Conservation (phyloP, 2,329 filamentous ascomycete genomes). For the Sporothrix phasma region DNA sequence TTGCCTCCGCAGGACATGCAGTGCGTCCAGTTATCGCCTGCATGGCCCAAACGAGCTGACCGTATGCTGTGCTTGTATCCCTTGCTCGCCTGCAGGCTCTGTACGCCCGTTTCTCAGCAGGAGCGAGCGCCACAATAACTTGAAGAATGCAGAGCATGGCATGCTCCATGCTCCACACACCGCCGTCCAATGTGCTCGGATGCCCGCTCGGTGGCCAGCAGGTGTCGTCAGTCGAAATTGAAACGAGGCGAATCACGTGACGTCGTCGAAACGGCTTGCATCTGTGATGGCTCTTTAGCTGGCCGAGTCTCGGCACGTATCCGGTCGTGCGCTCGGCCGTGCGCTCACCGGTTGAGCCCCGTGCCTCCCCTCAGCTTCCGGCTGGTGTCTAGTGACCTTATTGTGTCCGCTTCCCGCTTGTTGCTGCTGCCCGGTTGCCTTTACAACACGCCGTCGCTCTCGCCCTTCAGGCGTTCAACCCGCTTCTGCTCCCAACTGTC, state of each 20-base stretch:
- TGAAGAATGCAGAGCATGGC: background rate
- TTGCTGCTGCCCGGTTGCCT: conserved; percentile 23
- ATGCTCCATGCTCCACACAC: background rate
- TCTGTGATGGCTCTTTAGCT: background rate
- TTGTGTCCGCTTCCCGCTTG: background rate
- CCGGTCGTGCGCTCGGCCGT: background rate
- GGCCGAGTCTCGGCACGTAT: background rate
- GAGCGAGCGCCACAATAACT: background rate
- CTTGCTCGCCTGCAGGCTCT: background rate
- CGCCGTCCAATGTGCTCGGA: background rate
- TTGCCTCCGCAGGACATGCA: background rate
- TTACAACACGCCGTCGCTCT: conserved; percentile 69
- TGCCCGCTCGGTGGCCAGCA: background rate
- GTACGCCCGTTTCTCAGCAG: background rate
- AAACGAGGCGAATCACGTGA: background rate
- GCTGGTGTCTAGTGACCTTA: too few relatives aligned
- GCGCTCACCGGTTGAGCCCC: too few relatives aligned
- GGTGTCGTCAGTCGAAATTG: conserved; percentile 7
- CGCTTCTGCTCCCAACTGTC: conserved; percentile 97
- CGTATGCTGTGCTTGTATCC: conserved; percentile 5
- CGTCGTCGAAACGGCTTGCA: background rate
- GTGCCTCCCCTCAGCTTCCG: too few relatives aligned
- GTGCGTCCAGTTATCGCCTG: background rate
- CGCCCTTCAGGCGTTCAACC: conserved; percentile 79
- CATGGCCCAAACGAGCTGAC: conserved; percentile 4